Base-by-base conservation (phyloP, 2,329 filamentous ascomycete genomes). In the Fusarium euwallaceae region DNA sequence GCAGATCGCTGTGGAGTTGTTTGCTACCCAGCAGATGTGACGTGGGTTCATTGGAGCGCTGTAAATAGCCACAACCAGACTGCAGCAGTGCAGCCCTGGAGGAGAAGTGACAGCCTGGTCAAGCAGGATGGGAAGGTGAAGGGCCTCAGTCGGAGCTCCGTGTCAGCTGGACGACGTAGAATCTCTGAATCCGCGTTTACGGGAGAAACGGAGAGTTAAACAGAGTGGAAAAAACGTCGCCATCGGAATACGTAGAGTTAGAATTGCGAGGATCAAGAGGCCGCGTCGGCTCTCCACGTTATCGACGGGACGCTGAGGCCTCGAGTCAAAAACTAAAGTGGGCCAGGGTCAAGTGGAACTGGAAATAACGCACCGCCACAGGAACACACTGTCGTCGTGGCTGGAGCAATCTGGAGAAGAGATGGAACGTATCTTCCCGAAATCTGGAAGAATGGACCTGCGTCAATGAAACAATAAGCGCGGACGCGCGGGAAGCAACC, bases 181-280 rank as follows among this genome's bases (percentile, higher is more conserved):
- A 41, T 58, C 34, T 41, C 56, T 39, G 7, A 24, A 41, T 59
- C 6, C 56, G 56, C 56, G 56, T 59, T 59, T 59, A 41, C 14
- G 62, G 63, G 22, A 29, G 24, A 61, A 66, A 66, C 39, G 55
- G 67, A 74, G 34, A 20, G 66, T 75, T 73, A 65, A 71, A 74
- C 72, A 63, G 56, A 53, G 65, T 61, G 29, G 53, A 64, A 48
- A 48, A 32, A 64, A 75, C 61, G 45, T 62, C 58, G 60, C 66
- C 69, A 75, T 77, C 75, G 66, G 71, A 64, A 48, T 48, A 17
- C 43, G 43, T 17, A 63, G 66, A 61, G 71, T 70, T 70, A 67
- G 72, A 66, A 76, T 75, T 78, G 27, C 64, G 73, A 76, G 73
- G 70, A 65, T 53, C 58, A 61, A 64, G 70, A 78, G 76, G 76